phyloP scores from a whole-genome alignment of 495 filamentous ascomycete genomes.

The Aspergillus hancockii region DNA sequence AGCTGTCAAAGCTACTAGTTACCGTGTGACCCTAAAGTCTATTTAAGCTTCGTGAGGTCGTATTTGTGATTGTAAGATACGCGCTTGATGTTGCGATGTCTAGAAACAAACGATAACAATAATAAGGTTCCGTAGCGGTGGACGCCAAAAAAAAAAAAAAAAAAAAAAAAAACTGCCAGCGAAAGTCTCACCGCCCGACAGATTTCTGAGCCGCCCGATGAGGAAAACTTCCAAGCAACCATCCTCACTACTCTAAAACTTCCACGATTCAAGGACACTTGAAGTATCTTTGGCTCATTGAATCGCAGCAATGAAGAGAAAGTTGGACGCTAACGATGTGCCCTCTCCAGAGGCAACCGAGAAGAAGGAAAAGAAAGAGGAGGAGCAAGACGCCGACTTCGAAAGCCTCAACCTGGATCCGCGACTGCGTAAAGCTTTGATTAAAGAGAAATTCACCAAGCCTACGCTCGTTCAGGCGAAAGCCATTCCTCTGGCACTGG shows the following conservation, averaged over 20 bases:
- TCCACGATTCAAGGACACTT: not conserved
- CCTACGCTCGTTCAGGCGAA: conserved; percentile 85
- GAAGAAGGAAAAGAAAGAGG: conserved; percentile 20
- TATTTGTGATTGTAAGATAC: no score
- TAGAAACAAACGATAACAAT: not conserved
- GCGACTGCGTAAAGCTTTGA: conserved; percentile 81
- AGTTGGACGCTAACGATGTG: conserved; percentile 60
- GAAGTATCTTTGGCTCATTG: not conserved
- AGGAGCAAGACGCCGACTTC: conserved; percentile 36
- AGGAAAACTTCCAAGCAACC: conserved; percentile 30
- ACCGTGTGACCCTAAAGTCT: no score
- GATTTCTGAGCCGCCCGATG: conserved; percentile 29
- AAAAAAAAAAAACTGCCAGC: conserved; percentile 27
- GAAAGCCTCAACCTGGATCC: conserved; percentile 72
- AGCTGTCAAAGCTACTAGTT: no score
- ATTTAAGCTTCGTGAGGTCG: no score
- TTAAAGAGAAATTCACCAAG: conserved; percentile 76
- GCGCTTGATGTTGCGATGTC: no score
- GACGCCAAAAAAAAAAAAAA: conserved; percentile 14
- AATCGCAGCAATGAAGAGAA: conserved; percentile 58
- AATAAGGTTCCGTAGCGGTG: conserved; percentile 4
- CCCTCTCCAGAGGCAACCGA: conserved; percentile 44
- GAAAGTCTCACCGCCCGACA: conserved; percentile 42
- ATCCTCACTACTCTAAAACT: not conserved
- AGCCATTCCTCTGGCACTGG: conserved; percentile 86